A percentile compares a stretch with the other conserved stretches of the same genome.
These are phyloP conservation scores for Aspergillus intermedius DNA, from an alignment of 2,329 filamentous ascomycete species.

Conservation along the genomic window DNA sequence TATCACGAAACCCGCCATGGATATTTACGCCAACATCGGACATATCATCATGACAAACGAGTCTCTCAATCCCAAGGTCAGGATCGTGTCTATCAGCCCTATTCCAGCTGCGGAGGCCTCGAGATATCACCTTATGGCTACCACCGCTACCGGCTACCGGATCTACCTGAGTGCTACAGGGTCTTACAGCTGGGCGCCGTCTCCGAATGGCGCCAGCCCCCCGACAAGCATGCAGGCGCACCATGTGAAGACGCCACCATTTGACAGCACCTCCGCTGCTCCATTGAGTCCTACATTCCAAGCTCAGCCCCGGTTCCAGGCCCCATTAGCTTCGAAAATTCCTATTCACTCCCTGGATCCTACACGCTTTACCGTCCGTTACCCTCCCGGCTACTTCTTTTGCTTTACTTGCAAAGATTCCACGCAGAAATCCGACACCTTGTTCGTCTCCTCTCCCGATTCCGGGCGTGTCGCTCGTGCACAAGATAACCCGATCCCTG, in stretches of 20 bases:
- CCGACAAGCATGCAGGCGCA: slow-evolving; percentile 97
- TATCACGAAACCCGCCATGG: slow-evolving; percentile 49
- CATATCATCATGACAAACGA: slow-evolving; percentile 73
- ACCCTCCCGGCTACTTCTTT: slow-evolving; percentile 85
- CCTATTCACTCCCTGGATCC: slow-evolving; percentile 40
- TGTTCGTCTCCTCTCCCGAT: slow-evolving; percentile 85
- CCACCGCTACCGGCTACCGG: slow-evolving; percentile 83
- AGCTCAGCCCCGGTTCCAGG: slow-evolving; percentile 21
- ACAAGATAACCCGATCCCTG: slow-evolving; percentile 46
- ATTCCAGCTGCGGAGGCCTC: slow-evolving; percentile 77
- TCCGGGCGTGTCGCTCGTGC: slow-evolving; percentile 68
- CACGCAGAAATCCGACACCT: slow-evolving; percentile 53
- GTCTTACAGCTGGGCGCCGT: slow-evolving; percentile 50
- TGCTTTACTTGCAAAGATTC: slow-evolving; percentile 66
- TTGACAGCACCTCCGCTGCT: slow-evolving; percentile 22
- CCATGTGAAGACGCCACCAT: slow-evolving; percentile 88
- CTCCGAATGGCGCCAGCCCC: slow-evolving; percentile 56
- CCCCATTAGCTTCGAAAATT: slow-evolving; percentile 44
- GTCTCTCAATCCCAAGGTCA: slow-evolving; percentile 62
- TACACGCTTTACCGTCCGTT: slow-evolving; percentile 45
- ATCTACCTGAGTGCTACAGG: slow-evolving; percentile 88
- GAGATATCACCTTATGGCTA: slow-evolving; percentile 81
- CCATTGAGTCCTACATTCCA: slow-evolving; percentile 19
- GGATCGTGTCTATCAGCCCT: slow-evolving; percentile 76
- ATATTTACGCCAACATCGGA: slow-evolving; percentile 63